Conservation (phyloP, 148 eudicot species). For the Heliosperma pusillum region DNA sequence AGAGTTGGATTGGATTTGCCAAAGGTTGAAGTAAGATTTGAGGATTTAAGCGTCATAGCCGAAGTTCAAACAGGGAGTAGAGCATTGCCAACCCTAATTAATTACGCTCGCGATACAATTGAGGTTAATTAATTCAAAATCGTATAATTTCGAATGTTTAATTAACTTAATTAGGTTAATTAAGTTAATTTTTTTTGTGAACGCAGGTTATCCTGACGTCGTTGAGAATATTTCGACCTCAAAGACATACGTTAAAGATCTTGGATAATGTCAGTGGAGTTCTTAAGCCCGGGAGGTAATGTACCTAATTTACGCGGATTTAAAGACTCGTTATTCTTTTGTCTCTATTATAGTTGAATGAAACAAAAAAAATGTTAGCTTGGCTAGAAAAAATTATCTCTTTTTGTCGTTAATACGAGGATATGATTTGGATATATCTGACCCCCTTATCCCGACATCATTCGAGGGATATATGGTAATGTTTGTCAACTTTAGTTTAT, state of each 20-base stretch:
- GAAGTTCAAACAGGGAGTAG: slow-evolving; percentile 68
- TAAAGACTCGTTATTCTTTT: background rate
- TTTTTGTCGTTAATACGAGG: background rate
- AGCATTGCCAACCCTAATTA: slow-evolving; percentile 82
- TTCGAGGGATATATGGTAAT: too few species aligned
- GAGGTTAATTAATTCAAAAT: slow-evolving; percentile 58
- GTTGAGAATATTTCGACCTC: slow-evolving; percentile 49
- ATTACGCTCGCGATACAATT: slow-evolving; percentile 53
- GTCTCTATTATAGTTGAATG: too few species aligned
- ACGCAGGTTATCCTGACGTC: slow-evolving; percentile 45
- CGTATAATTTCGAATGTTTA: background rate
- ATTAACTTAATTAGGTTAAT: background rate
- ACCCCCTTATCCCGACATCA: too few species aligned
- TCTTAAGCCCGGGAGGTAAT: slow-evolving; percentile 82
- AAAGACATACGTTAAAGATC: slow-evolving; percentile 51
- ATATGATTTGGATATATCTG: too few species aligned
- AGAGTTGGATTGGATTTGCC: slow-evolving; percentile 82
- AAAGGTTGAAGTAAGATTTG: slow-evolving; percentile 74
- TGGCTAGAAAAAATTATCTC: too few species aligned
- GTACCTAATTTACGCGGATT: background rate
- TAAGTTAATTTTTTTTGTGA: background rate
- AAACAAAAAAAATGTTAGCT: too few species aligned
- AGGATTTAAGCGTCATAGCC: slow-evolving; percentile 48
- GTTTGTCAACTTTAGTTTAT: too few species aligned
- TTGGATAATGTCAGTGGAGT: slow-evolving; percentile 62